These are phyloP conservation scores for Auxenochlorella pyrenoidosa DNA, from an alignment of 139 green algal genomes.

Conservation along the genomic window DNA sequence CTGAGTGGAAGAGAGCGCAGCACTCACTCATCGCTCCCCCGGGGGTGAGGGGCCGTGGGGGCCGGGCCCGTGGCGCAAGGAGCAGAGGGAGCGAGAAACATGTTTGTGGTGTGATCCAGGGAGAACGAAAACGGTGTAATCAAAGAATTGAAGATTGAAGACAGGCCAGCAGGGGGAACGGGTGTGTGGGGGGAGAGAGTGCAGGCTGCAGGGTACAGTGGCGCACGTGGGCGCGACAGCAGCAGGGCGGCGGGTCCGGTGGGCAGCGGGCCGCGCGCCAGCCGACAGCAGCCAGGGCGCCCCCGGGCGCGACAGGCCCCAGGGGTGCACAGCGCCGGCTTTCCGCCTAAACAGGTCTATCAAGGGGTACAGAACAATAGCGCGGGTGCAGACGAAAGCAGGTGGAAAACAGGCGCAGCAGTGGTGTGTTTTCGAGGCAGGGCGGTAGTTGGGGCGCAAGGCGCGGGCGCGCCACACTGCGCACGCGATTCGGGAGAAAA, in stretches of 20 bases:
- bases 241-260: not conserved
- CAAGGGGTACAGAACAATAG: constrained; percentile 30
- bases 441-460: not conserved
- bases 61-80: not conserved
- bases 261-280: not conserved
- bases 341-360: not conserved
- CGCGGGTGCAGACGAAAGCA: not conserved
- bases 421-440: not conserved
- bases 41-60: not conserved
- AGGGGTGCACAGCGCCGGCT: too few species aligned
- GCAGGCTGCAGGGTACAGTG: too few species aligned
- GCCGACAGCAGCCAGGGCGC: not conserved
- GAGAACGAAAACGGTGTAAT: not conserved
- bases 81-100: not conserved
- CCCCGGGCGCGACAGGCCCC: too few species aligned
- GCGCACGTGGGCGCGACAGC: too few species aligned
- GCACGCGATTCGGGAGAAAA: not conserved
- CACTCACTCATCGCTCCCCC: not conserved
- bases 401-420: constrained; percentile 28
- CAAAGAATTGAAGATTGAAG: constrained; percentile 12
- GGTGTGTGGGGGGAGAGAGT: not conserved
- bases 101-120: not conserved
- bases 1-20: not conserved
- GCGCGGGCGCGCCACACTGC: not conserved
- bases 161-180: not conserved